phyloP scores from a whole-genome alignment of 2,329 filamentous ascomycete species.

The Verticillium nubilum region DNA sequence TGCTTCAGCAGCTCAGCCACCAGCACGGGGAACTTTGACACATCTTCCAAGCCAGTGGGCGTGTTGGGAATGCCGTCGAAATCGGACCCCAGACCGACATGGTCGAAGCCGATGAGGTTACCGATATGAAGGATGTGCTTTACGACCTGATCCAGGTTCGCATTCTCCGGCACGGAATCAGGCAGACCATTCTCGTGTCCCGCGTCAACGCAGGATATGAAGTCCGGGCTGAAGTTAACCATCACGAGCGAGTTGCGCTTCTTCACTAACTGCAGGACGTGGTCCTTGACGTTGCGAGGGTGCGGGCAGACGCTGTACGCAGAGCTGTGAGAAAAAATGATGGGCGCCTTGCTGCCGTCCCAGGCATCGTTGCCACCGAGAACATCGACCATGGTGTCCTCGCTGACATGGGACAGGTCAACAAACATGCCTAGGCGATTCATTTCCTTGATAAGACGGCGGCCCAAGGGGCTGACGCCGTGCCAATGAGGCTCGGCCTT shows the following conservation, averaged over 20 bases:
- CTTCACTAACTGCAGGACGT: conserved; percentile 73
- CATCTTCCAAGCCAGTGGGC: conserved; percentile 75
- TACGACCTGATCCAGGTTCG: conserved; percentile 71
- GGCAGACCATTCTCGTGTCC: conserved; percentile 60
- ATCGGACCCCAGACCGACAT: conserved; percentile 85
- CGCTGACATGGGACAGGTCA: conserved; percentile 70
- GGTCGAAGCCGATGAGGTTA: conserved; percentile 73
- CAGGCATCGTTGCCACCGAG: conserved; percentile 60
- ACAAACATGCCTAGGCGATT: conserved; percentile 94
- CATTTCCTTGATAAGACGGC: conserved; percentile 75
- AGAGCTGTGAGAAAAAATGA: conserved; percentile 87
- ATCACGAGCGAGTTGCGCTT: conserved; percentile 72
- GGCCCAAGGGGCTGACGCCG: conserved; percentile 68
- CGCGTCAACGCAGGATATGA: conserved; percentile 67
- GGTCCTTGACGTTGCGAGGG: conserved; percentile 83
- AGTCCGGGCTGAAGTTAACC: conserved; percentile 83
- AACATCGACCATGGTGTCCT: conserved; percentile 81
- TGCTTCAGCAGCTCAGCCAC: conserved; percentile 68
- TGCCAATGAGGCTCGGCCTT: conserved; percentile 56
- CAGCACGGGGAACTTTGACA: conserved; percentile 74
- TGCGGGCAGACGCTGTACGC: conserved; percentile 78
- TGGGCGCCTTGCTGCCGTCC: conserved; percentile 69
- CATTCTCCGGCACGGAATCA: conserved; percentile 59
- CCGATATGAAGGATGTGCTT: conserved; percentile 81
- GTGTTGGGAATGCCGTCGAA: conserved; percentile 71